Evolutionary conservation across 1,284 basidiomycete species (phyloP), one percentile per base, ranked within the genome.

Genomic region (Vanrija humicola): DNA sequence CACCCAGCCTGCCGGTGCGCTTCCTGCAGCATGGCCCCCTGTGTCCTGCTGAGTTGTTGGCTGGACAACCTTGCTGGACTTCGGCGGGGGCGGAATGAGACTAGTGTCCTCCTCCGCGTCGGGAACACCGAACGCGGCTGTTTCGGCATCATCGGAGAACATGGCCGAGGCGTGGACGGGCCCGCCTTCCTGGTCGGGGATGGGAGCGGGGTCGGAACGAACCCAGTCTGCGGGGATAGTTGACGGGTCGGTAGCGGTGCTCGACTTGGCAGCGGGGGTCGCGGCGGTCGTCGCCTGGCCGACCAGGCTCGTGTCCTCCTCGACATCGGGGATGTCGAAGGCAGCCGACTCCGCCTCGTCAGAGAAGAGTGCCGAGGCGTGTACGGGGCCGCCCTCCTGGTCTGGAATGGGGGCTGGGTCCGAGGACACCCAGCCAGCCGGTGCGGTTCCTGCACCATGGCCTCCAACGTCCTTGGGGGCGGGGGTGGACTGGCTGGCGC

Each of bases 281-380:
- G 43, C 42, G 14, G 21, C 49, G 9, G n/a, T 26, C 12, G 21
- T 10, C 12, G 21, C 38, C 7, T 40, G 42, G n/a, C 44, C 44
- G n/a, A 18, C 6, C 6, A 18, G n/a, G 21, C 29, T n/a, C 10
- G 23, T 23, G 16, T 50, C 39, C 28, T 40, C 43, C 38, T 25
- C 18, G 4, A 38, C 38, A 3, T 34, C 34, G 9, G 44, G 18
- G 16, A 53, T 50, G 21, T 52, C 46, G 39, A 55, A 52, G 5
- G 57, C 57, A 6, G 34, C 46, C 5, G 38, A 39, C 21, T 52
- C 46, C 15, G 34, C 50, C n/a, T 55, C 57, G 25, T 54, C 57
- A 1, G 57, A 42, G 26, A 63, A 52, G 12, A 60, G 54, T 3
- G 58, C 54, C 16, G 26, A 14, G 42, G 42, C 42, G 42, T 43